These are phyloP conservation scores for Talaromyces wortmannii DNA, from an alignment of 495 filamentous ascomycete genomes.

Conservation along the genomic window DNA sequence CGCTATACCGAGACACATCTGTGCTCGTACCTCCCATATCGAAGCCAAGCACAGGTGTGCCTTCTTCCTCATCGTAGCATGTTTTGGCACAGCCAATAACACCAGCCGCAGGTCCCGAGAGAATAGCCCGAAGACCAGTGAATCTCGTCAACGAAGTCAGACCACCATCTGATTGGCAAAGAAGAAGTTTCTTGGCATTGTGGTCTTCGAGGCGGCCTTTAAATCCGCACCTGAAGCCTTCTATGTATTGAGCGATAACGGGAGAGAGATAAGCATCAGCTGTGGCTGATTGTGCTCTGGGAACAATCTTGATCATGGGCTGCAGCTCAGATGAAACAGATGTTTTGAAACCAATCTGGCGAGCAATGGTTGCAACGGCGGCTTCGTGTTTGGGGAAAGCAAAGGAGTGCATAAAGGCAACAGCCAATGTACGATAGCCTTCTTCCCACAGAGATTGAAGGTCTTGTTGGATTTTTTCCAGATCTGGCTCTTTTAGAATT, in stretches of 20 bases:
- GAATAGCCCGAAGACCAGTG: slow-evolving; percentile 50
- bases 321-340: slow-evolving; percentile 59
- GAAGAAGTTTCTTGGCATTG: slow-evolving; percentile 39
- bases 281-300: slow-evolving; percentile 84
- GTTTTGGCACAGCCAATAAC: slow-evolving; percentile 94
- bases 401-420: slow-evolving; percentile 49
- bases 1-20: slow-evolving; percentile 89
- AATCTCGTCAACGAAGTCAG: slow-evolving; percentile 50
- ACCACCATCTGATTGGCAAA: slow-evolving; percentile 52
- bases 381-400: slow-evolving; percentile 49
- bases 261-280: slow-evolving; percentile 96
- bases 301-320: slow-evolving; percentile 77
- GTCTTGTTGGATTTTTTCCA: slow-evolving; percentile 31
- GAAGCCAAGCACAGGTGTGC: slow-evolving; percentile 89
- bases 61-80: slow-evolving; percentile 79
- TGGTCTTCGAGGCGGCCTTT: slow-evolving; percentile 45
- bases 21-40: slow-evolving; percentile 97
- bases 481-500: slow-evolving; percentile 34
- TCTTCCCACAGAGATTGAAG: slow-evolving; percentile 34
- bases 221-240: slow-evolving; percentile 68
- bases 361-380: slow-evolving; percentile 39
- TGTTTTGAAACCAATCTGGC: slow-evolving; percentile 42
- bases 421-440: slow-evolving; percentile 43
- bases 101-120: slow-evolving; percentile 57
- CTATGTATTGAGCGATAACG: slow-evolving; percentile 91